These are phyloP conservation scores for Schizosaccharomyces pombe DNA, from an alignment of 805 yeast genomes.

Conservation along the genomic window DNA sequence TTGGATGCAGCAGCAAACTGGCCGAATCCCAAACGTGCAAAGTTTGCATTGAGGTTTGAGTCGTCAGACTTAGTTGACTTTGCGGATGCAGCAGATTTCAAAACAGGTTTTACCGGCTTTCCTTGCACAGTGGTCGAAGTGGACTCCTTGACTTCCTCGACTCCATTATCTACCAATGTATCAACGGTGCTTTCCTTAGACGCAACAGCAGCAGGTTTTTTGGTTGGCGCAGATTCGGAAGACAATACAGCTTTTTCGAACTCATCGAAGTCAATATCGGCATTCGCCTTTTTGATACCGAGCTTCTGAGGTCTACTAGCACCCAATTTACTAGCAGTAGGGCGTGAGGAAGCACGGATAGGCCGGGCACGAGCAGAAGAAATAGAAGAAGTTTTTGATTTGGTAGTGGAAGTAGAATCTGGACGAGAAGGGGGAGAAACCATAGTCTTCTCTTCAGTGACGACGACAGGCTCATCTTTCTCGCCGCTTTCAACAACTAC, in stretches of 20 bases:
- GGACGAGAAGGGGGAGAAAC: conserved; percentile 23
- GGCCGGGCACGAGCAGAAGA: too few species aligned
- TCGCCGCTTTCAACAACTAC: too few species aligned
- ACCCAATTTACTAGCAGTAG: too few species aligned
- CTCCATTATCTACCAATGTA: conserved; percentile 7
- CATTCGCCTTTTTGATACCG: conserved; percentile 16
- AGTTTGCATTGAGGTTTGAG: not conserved
- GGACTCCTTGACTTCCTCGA: not conserved
- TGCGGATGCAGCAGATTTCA: not conserved
- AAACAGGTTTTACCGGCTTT: not conserved
- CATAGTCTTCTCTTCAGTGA: too few species aligned
- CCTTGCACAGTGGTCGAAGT: not conserved
- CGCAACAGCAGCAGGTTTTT: not conserved
- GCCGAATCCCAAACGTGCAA: conserved; percentile 75
- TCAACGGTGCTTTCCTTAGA: conserved; percentile 11
- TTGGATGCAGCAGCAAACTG: conserved; percentile 20
- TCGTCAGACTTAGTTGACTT: not conserved
- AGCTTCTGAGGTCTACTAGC: conserved; percentile 7
- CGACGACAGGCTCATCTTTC: too few species aligned
- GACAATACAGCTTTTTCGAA: not conserved
- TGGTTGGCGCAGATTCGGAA: not conserved
- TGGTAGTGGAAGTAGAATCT: conserved; percentile 15
- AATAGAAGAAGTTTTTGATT: conserved; percentile 10
- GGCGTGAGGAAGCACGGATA: too few species aligned
- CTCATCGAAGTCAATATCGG: conserved; percentile 32